Percentiles rank a stretch among this genome's conserved stretches.
Conservation (phyloP, 768 basidiomycete species). For the Thelephora ganbajun region DNA sequence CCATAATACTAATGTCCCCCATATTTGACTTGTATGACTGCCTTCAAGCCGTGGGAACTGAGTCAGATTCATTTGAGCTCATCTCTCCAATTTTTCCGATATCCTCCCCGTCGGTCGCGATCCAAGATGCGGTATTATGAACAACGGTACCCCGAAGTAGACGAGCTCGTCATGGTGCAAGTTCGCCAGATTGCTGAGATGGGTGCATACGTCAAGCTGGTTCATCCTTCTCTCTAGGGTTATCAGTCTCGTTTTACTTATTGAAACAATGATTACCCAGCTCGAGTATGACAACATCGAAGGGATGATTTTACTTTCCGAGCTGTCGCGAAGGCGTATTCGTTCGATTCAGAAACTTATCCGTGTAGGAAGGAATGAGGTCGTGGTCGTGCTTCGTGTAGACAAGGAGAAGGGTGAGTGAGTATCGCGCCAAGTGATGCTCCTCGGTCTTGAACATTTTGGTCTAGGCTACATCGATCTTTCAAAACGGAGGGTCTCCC, state of each 20-base stretch:
- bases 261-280: slow-evolving; percentile 25
- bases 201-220: slow-evolving; percentile 98
- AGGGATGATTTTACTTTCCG: slow-evolving; percentile 99
- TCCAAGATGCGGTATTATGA: slow-evolving; percentile 79
- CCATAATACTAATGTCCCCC: no score
- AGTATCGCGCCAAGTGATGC: not conserved
- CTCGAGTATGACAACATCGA: slow-evolving; percentile 99
- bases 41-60: not conserved
- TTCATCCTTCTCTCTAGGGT: slow-evolving; percentile 24
- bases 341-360: slow-evolving; percentile 97
- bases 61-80: not conserved
- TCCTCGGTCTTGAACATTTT: not conserved
- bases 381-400: slow-evolving; percentile 93
- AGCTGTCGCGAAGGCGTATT: slow-evolving; percentile 91
- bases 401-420: slow-evolving; percentile 94
- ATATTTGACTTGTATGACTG: no score
- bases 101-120: not conserved
- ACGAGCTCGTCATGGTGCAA: slow-evolving; percentile 99
- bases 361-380: slow-evolving; percentile 93
- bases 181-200: slow-evolving; percentile 99
- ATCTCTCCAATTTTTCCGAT: not conserved
- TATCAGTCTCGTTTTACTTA: not conserved
- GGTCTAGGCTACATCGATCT: slow-evolving; percentile 92
- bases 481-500: slow-evolving; percentile 93
- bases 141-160: slow-evolving; percentile 88